phyloP scores from a whole-genome alignment of 169 alveolate genomes.

The Eimeria acervulina region DNA sequence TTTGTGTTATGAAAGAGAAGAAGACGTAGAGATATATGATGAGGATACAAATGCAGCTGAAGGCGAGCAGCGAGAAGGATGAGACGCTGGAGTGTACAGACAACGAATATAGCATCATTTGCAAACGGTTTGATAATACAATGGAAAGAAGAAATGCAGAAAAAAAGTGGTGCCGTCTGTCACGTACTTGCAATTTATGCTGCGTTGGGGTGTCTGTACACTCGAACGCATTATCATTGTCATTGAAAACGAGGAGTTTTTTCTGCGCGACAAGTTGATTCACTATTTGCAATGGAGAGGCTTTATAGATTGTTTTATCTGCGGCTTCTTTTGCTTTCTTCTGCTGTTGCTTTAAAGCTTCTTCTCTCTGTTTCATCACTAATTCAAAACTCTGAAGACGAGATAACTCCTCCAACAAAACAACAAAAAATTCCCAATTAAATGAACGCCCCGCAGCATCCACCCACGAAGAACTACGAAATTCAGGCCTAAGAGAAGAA shows the following conservation, averaged over 20 bases:
- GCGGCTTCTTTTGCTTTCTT: too few relatives aligned
- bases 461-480: not conserved
- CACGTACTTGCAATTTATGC: too few relatives aligned
- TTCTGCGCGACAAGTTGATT: slow-evolving; percentile 56
- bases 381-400: not conserved
- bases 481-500: slow-evolving; percentile 58
- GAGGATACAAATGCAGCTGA: too few relatives aligned
- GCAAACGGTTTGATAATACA: too few relatives aligned
- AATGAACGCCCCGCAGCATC: slow-evolving; percentile 35
- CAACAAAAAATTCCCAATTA: slow-evolving; percentile 19
- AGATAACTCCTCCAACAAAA: slow-evolving; percentile 58
- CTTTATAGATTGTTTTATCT: not conserved
- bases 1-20: too few relatives aligned
- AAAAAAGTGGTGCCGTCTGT: too few relatives aligned
- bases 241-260: not conserved
- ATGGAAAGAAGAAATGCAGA: too few relatives aligned
- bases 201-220: not conserved
- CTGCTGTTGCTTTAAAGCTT: too few relatives aligned
- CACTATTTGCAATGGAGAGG: slow-evolving; percentile 12
- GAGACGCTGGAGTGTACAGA: too few relatives aligned
- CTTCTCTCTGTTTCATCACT: not conserved
- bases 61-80: too few relatives aligned
- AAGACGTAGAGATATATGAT: too few relatives aligned
- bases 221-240: not conserved
- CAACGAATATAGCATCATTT: too few relatives aligned